Percentiles rank a stretch among this genome's conserved stretches.
Conservation (phyloP, 345 rosid species). For the Salix dunnii region DNA sequence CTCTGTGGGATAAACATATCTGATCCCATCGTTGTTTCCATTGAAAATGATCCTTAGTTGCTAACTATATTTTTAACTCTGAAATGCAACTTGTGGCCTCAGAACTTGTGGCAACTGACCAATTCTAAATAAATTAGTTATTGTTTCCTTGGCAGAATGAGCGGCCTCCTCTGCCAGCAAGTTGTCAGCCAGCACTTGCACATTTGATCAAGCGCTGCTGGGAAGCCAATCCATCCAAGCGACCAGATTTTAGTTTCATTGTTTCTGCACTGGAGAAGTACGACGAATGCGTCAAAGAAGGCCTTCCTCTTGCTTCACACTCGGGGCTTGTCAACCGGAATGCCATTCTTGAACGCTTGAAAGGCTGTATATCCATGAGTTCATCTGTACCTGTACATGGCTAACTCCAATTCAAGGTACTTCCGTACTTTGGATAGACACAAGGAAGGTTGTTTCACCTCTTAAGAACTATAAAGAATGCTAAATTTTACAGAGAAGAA, state of each 20-base stretch:
- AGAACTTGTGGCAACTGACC: background rate
- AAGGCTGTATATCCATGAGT: slow-evolving; percentile 64
- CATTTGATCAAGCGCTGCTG: slow-evolving; percentile 91
- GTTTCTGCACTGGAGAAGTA: slow-evolving; percentile 77
- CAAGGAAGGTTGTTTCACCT: slow-evolving; percentile 3
- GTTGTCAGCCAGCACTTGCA: slow-evolving; percentile 85
- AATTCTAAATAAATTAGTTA: background rate
- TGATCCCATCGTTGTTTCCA: background rate
- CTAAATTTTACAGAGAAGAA: background rate
- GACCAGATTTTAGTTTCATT: slow-evolving; percentile 84
- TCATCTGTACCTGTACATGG: slow-evolving; percentile 83
- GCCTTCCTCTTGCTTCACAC: slow-evolving; percentile 77
- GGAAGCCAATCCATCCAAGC: slow-evolving; percentile 80
- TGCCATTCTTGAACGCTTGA: slow-evolving; percentile 63
- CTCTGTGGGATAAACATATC: background rate
- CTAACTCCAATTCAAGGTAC: slow-evolving; percentile 38
- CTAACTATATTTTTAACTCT: background rate
- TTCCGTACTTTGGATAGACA: slow-evolving; percentile 2
- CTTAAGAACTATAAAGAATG: background rate
- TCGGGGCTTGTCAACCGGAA: slow-evolving; percentile 61
- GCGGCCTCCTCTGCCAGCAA: slow-evolving; percentile 86
- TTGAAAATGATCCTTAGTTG: background rate
- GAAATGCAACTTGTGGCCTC: background rate
- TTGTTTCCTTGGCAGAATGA: slow-evolving; percentile 54
- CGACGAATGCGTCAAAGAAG: slow-evolving; percentile 84